Percentiles rank a stretch among this genome's conserved stretches.
These are phyloP conservation scores for Metschnikowia arizonensis DNA, from an alignment of 805 yeast species.

Conservation along the genomic window DNA sequence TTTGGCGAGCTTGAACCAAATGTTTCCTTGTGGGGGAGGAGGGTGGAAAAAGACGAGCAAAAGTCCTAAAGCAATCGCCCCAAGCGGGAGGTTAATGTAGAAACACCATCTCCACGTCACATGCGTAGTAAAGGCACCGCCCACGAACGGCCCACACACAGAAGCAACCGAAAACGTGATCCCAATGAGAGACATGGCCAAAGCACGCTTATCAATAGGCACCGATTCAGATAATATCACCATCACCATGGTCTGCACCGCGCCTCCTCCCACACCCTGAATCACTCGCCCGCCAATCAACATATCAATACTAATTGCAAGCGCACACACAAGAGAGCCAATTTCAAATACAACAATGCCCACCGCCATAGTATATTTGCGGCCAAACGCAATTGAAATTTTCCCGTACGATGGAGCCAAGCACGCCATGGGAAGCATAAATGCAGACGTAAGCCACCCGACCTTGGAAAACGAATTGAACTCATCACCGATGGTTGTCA, in stretches of 20 bases:
- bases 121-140: conserved; percentile 58
- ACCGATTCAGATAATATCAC: conserved; percentile 56
- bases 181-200: conserved; percentile 37
- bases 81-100: conserved; percentile 64
- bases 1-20: conserved; percentile 33
- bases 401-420: conserved; percentile 57
- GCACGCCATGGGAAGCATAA: conserved; percentile 49
- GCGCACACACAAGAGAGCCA: conserved; percentile 60
- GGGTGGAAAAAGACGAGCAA: conserved; percentile 44
- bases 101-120: conserved; percentile 78
- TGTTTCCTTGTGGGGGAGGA: conserved; percentile 39
- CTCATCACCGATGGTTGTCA: conserved; percentile 46
- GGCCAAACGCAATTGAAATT: conserved; percentile 52
- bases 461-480: conserved; percentile 48
- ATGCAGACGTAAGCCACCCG: conserved; percentile 59
- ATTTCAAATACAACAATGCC: conserved; percentile 53
- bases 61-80: conserved; percentile 45
- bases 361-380: conserved; percentile 45
- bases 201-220: conserved; percentile 39
- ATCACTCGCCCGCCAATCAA: conserved; percentile 69
- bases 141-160: conserved; percentile 60
- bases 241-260: conserved; percentile 53
- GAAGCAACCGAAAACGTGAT: conserved; percentile 47
- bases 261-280: conserved; percentile 71
- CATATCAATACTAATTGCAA: conserved; percentile 51